phyloP scores from a whole-genome alignment of 2,329 filamentous ascomycete genomes.

The Cladosporium colombiae region DNA sequence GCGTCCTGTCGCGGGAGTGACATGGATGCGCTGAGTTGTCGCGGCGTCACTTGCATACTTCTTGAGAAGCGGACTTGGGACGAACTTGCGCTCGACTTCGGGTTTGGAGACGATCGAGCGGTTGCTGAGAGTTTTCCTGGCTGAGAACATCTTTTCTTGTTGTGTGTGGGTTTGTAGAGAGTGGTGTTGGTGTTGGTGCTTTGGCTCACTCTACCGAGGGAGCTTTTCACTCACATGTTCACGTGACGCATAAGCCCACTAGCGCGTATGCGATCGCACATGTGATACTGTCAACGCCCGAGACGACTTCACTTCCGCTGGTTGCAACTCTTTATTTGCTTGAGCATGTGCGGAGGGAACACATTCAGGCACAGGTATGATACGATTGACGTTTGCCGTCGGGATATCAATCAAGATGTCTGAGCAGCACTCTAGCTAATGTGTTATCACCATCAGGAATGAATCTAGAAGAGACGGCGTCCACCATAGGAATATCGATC shows the following conservation, averaged over 20 bases:
- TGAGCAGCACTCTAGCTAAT: neutral
- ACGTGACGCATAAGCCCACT: neutral
- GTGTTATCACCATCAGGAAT: neutral
- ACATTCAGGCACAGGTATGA: neutral
- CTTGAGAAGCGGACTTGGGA: conserved; percentile 14
- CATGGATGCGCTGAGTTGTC: neutral
- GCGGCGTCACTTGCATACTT: neutral
- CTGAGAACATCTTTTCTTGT: neutral
- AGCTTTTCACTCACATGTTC: neutral
- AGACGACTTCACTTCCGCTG: neutral
- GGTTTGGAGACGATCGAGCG: conserved; percentile 17
- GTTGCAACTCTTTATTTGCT: neutral
- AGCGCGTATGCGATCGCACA: neutral
- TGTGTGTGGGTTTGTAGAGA: neutral
- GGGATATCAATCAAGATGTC: neutral
- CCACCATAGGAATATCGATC: neutral
- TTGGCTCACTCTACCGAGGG: too few relatives aligned
- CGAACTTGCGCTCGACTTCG: conserved; percentile 29
- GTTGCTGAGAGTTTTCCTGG: neutral
- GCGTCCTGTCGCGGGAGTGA: neutral
- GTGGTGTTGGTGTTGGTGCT: neutral
- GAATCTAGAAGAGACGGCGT: neutral
- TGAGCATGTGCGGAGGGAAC: neutral
- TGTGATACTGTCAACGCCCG: neutral
- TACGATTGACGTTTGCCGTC: neutral